Base-by-base conservation (phyloP, 768 basidiomycete genomes). In the Leccinum variicolor region DNA sequence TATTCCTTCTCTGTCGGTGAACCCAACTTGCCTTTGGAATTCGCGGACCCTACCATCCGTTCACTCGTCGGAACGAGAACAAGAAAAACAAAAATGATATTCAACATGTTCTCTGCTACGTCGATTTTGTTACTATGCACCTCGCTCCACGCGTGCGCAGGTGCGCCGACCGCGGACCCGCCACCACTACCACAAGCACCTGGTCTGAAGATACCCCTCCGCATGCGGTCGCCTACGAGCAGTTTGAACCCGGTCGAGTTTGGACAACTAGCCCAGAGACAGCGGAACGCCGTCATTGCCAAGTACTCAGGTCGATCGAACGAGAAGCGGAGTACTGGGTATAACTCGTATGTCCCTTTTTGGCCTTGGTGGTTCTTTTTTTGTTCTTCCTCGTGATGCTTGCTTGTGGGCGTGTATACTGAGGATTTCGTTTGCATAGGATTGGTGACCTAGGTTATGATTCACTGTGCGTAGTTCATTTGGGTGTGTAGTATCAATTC, bases 391-490 rank as follows among this genome's bases (percentile, higher is more conserved):
- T 4, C 9, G 9, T 46, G 45, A 6, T 25, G 45, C 6, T 47
- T 25, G 3, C 15, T 47, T 47, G 14, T 17, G 9, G 21, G 23
- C 4, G 7, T 21, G 6, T 17, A 21, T 43, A 23, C 57, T 67
- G 23, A 66, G 36, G 8, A 5, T 14, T 11, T 6, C 26, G 11
- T n/a, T 41, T 36, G 33, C 31, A 14, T 61, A 90, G 88, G 51
- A 69, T 89, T 17, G 77, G 80, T 17, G 84, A 89, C 64, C 86
- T 90, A 70, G 77, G 79, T 39, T 69, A 75, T 14, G 90, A 92
- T 70, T 85, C 87, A 13, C 83, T 80, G 85, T 84, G 64, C 51
- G 77, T 64, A 26, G 2, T 53, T 7, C 14, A 5, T 19, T 26
- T 8, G 14, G 6, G n/a, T 3, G 0, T 26, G 28, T 39, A 3